Conservation (phyloP, 495 filamentous ascomycete genomes). For the Penicillium angulare region DNA sequence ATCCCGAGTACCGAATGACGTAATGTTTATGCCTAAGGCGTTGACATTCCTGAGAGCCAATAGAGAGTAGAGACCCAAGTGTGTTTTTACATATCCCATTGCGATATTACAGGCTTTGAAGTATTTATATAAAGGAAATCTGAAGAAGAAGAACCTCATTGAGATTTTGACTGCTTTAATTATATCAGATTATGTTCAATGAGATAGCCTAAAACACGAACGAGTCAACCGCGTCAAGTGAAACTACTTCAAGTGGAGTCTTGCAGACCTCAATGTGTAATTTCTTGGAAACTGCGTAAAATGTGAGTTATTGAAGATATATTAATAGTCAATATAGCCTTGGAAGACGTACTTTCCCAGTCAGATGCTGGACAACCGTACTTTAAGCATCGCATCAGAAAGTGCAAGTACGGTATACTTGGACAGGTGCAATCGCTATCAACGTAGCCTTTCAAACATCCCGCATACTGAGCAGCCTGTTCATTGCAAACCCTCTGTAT, state of each 20-base stretch:
- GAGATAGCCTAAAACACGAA: no score
- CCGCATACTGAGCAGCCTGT: background rate
- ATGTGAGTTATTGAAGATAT: background rate
- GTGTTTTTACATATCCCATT: no score
- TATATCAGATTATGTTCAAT: no score
- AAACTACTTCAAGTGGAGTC: background rate
- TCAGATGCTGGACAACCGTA: background rate
- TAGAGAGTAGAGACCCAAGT: no score
- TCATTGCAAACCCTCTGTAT: constrained; percentile 1
- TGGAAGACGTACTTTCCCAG: constrained; percentile 3
- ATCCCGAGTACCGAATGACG: no score
- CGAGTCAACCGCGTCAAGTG: background rate
- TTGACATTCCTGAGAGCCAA: no score
- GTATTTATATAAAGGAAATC: no score
- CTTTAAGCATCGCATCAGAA: background rate
- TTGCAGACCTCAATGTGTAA: background rate
- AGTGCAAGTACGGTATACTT: background rate
- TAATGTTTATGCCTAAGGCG: no score
- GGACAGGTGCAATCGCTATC: constrained; percentile 4
- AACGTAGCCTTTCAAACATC: background rate
- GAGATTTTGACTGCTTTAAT: no score
- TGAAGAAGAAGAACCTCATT: no score
- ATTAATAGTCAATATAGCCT: background rate
- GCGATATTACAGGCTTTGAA: no score
- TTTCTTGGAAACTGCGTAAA: background rate